These are phyloP conservation scores for Phaeotremella fagi DNA, from an alignment of 768 basidiomycete species.

Conservation along the genomic window DNA sequence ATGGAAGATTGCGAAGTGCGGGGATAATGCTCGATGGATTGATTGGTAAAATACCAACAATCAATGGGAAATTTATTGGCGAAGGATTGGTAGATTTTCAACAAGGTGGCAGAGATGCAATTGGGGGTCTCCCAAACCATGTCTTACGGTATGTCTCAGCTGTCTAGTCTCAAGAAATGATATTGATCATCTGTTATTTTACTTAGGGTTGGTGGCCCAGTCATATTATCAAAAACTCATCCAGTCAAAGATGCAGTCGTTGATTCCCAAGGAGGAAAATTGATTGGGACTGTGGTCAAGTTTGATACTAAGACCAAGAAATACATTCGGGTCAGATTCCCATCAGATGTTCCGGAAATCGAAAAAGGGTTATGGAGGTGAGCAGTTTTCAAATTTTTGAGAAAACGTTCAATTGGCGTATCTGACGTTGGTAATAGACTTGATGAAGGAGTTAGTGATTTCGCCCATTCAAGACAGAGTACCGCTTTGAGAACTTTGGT, in stretches of 20 bases:
- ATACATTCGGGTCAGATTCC: conserved; percentile 29
- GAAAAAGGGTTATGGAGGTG: conserved; percentile 33
- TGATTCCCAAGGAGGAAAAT: background rate
- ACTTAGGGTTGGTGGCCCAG: conserved; percentile 21
- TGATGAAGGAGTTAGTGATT: conserved; percentile 65
- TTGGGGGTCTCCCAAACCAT: background rate
- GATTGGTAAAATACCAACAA: conserved; percentile 47
- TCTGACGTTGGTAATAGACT: too few relatives aligned
- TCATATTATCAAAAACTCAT: conserved; percentile 61
- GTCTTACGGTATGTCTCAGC: too few relatives aligned
- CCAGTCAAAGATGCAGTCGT: conserved; percentile 56
- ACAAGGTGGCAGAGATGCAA: conserved; percentile 51
- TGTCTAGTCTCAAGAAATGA: too few relatives aligned
- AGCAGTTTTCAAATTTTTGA: too few relatives aligned
- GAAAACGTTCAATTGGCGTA: too few relatives aligned
- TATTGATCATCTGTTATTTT: too few relatives aligned
- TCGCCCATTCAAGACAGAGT: conserved; percentile 66
- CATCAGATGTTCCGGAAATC: conserved; percentile 15
- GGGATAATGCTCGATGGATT: conserved; percentile 69
- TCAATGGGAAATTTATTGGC: too few relatives aligned
- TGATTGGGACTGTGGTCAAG: conserved; percentile 26
- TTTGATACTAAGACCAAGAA: conserved; percentile 17
- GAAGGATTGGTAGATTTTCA: conserved; percentile 46
- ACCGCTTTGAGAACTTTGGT: conserved; percentile 60
- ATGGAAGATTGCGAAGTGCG: conserved; percentile 59